Conservation (phyloP, 805 yeast genomes). For the Candida arabinofermentans region DNA sequence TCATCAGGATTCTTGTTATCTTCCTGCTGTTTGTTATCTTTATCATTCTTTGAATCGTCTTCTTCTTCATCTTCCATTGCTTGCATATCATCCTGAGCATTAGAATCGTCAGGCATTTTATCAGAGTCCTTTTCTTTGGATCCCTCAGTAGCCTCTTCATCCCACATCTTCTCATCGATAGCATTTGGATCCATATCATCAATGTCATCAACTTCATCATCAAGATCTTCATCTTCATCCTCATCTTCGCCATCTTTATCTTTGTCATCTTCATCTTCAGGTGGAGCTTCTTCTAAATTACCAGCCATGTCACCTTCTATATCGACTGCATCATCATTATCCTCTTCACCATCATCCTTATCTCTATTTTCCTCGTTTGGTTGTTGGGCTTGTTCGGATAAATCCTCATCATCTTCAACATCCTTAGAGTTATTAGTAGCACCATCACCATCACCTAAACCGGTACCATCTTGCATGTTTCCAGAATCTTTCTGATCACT, state of each 20-base stretch:
- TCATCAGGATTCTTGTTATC: slow-evolving; percentile 35
- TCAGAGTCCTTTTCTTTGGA: slow-evolving; percentile 83
- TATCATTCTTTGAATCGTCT: slow-evolving; percentile 24
- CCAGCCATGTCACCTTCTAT: slow-evolving; percentile 99
- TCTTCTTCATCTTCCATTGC: slow-evolving; percentile 41
- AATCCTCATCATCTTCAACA: slow-evolving; percentile 87
- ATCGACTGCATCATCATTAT: slow-evolving; percentile 84
- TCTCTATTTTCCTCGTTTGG: slow-evolving; percentile 71
- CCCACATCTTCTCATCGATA: slow-evolving; percentile 97
- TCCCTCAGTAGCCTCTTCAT: slow-evolving; percentile 77
- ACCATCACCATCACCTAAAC: slow-evolving; percentile 82
- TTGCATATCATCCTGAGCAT: slow-evolving; percentile 47
- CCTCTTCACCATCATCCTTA: slow-evolving; percentile 60
- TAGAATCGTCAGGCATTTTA: slow-evolving; percentile 53
- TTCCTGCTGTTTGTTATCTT: slow-evolving; percentile 32
- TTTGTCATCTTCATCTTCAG: slow-evolving; percentile 51
- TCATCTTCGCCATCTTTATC: slow-evolving; percentile 46
- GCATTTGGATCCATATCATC: slow-evolving; percentile 93
- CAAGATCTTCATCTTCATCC: slow-evolving; percentile 68
- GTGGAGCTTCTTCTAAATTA: slow-evolving; percentile 73
- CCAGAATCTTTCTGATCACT: slow-evolving; percentile 56
- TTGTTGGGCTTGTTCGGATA: slow-evolving; percentile 68
- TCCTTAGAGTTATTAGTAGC: slow-evolving; percentile 78
- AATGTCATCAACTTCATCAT: slow-evolving; percentile 84
- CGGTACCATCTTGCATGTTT: slow-evolving; percentile 81